Percentiles rank a stretch among this genome's conserved stretches.
Evolutionary conservation across 1,284 basidiomycete genomes (phyloP).

Genomic region (Irpex rosettiformis): DNA sequence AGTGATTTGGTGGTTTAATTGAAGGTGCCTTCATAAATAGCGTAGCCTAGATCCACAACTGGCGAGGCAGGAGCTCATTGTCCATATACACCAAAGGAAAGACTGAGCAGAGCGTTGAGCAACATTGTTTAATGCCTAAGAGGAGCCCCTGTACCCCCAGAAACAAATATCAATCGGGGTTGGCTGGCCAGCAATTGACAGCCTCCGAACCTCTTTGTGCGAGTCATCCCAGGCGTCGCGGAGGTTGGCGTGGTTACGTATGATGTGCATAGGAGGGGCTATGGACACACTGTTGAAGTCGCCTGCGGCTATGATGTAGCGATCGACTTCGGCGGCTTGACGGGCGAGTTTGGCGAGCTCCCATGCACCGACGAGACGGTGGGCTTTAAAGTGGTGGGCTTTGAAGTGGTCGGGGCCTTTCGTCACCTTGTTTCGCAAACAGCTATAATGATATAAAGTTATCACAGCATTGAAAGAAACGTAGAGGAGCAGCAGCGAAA

Average conservation of each 20-base stretch:
- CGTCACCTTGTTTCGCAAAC: slow-evolving; percentile 85
- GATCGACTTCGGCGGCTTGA: slow-evolving; percentile 78
- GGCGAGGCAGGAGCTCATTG: background rate
- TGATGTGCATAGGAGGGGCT: slow-evolving; percentile 82
- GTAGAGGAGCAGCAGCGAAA: too few relatives aligned
- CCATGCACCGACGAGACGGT: slow-evolving; percentile 94
- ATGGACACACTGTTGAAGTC: slow-evolving; percentile 94
- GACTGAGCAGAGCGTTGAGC: background rate
- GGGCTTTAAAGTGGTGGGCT: slow-evolving; percentile 79
- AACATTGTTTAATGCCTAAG: slow-evolving; percentile 25
- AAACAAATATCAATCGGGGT: slow-evolving; percentile 53
- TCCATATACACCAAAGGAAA: background rate
- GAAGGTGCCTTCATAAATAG: background rate
- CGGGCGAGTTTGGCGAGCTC: slow-evolving; percentile 84
- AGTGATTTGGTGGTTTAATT: background rate
- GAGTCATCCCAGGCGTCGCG: slow-evolving; percentile 75
- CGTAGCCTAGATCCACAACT: background rate
- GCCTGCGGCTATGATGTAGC: slow-evolving; percentile 92
- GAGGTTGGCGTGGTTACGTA: slow-evolving; percentile 74
- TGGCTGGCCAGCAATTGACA: slow-evolving; percentile 25
- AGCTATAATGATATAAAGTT: too few relatives aligned
- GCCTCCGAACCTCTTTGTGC: slow-evolving; percentile 39
- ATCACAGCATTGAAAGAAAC: too few relatives aligned
- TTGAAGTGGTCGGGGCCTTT: too few relatives aligned
- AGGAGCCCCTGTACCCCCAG: slow-evolving; percentile 93